Base-by-base conservation (phyloP, 2,329 filamentous ascomycete species). In the Verticillium nubilum region DNA sequence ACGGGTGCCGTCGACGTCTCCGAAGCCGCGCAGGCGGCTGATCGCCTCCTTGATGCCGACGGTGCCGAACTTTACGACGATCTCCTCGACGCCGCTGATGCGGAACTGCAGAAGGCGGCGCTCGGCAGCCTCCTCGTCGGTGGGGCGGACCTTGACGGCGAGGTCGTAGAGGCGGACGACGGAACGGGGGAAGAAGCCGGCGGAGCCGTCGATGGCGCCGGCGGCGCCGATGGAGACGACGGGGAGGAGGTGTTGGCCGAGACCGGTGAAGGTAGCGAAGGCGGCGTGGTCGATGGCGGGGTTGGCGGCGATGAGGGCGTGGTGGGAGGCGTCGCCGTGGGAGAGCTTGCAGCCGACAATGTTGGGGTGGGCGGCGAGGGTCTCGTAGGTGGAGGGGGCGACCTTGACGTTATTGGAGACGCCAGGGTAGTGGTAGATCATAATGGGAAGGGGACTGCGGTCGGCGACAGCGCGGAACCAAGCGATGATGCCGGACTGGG, bases 281-380 rank as follows among this genome's bases (percentile, higher is more conserved):
- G 80, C 73, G 2, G 71, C 67, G 66, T 84, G 79, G 70, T 88
- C 82, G 67, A 89, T 86, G 54, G 76, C 69, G 0, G 86, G 86
- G 65, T 80, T 82, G 4, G 80, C 77, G 4, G 83, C 84, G 60
- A 88, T 81, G 69, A 87, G 82, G 4, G 81, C 78, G 68, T 87
- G 85, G 65, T 82, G 78, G n/a, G 85, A 86, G 54, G 88, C 78
- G 68, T 88, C 84, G 56, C 85, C 86, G 69, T 89, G 86, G 0
- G 85, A 88, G 65, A 89, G 81, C 73, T 89, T 89, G 73, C 84
- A 87, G 56, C 86, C 86, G 4, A 88, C 86, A 60, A 89, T 88
- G 67, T 89, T 89, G 29, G 83, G 79, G 68, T 89, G 86, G 58
- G 79, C 74, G 6, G 86, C 78, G 27, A 89, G 82, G 0, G 68